Evolutionary conservation across 345 rosid genomes (phyloP).

Genomic region (Aquilaria sinensis): DNA sequence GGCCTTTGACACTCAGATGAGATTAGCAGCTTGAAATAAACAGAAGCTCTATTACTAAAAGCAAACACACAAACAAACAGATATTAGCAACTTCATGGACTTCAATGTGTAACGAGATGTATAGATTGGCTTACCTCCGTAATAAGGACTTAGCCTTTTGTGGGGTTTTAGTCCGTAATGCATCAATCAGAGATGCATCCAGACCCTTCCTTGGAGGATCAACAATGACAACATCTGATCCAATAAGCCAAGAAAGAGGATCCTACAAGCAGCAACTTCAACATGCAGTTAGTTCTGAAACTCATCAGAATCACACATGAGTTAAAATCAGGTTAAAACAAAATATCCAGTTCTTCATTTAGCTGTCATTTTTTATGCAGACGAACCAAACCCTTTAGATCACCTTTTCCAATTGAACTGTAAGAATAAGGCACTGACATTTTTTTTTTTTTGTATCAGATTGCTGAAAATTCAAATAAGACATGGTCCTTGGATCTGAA

Average conservation of each 20-base stretch:
- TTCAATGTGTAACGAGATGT: not conserved
- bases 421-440: not conserved
- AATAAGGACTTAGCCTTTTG: constrained; percentile 36
- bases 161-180: constrained; percentile 44
- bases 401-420: not conserved
- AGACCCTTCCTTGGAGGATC: constrained; percentile 98
- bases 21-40: constrained; percentile 2
- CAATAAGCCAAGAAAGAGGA: constrained; percentile 85
- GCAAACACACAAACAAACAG: too few species aligned
- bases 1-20: not conserved
- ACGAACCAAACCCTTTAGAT: too few species aligned
- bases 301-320: not conserved
- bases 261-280: constrained; percentile 38
- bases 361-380: not conserved
- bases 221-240: constrained; percentile 79
- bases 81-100: too few species aligned
- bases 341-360: too few species aligned
- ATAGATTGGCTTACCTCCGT: constrained; percentile 38
- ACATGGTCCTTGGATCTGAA: not conserved
- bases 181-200: constrained; percentile 64
- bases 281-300: constrained; percentile 6
- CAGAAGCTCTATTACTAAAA: not conserved
- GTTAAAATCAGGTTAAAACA: constrained; percentile 2
- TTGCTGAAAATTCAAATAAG: too few species aligned
- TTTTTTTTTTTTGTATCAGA: not conserved